Conservation (phyloP, 1,284 basidiomycete genomes). For the Puccinia sorghi region DNA sequence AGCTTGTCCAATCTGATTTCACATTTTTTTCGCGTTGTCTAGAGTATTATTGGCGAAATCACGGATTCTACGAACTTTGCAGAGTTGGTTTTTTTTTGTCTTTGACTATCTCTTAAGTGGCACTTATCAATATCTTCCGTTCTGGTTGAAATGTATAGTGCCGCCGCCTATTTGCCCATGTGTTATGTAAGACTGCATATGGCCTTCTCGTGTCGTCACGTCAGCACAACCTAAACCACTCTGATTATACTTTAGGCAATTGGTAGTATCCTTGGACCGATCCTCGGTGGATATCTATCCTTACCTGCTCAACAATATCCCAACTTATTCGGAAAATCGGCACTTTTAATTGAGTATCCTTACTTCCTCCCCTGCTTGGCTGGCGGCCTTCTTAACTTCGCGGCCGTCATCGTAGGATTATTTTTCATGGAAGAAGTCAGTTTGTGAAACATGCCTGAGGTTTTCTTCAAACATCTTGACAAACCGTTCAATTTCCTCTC, state of each 20-base stretch:
- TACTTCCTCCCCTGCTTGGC: conserved; percentile 46
- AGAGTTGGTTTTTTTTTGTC: conserved; percentile 16
- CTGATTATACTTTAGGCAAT: conserved; percentile 16
- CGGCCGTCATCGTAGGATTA: conserved; percentile 24
- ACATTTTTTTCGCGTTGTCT: background rate
- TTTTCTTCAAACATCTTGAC: background rate
- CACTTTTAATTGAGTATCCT: conserved; percentile 43
- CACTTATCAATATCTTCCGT: background rate
- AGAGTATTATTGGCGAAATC: conserved; percentile 43
- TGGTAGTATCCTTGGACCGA: conserved; percentile 33
- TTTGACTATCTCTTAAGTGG: background rate
- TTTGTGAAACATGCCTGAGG: background rate
- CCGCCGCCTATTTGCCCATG: conserved; percentile 32
- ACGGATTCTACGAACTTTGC: conserved; percentile 43
- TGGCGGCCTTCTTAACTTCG: conserved; percentile 35
- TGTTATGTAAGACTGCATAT: conserved; percentile 29
- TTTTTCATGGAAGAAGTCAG: conserved; percentile 48
- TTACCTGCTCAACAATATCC: conserved; percentile 42
- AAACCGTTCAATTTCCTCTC: background rate
- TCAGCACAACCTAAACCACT: background rate
- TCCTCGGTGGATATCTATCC: conserved; percentile 38
- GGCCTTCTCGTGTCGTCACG: too few species aligned
- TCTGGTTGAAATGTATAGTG: background rate
- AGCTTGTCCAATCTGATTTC: background rate
- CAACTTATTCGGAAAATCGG: conserved; percentile 25